Base-by-base conservation (phyloP, 768 basidiomycete genomes). In the Russula sp. region DNA sequence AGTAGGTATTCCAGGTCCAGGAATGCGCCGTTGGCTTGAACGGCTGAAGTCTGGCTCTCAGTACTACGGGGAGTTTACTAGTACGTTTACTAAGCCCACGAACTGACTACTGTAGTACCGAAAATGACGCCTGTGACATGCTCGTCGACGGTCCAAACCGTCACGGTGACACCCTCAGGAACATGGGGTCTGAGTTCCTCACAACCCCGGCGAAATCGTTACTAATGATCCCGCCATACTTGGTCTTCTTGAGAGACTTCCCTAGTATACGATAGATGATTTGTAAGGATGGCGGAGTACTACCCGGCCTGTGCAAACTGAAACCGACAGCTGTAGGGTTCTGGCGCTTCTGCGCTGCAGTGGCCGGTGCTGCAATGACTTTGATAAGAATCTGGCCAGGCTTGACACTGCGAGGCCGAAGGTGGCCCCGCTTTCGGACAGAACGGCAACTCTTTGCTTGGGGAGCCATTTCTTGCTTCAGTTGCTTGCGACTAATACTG, bases 151-250 rank as follows among this genome's bases (percentile, higher is more conserved):
- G 28, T n/a, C n/a, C n/a, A n/a, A n/a, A n/a, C n/a, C n/a, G n/a
- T n/a, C n/a, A n/a, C n/a, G n/a, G n/a, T n/a, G n/a, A n/a, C n/a
- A n/a, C n/a, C n/a, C n/a, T n/a, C n/a, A n/a, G n/a, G n/a, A n/a
- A n/a, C n/a, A n/a, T n/a, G n/a, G n/a, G n/a, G 49, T 8, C 69
- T 67, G 30, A 69, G 50, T 51, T 62, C 64, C 32, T 61, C 64
- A 69, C 67, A 0, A 51, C 54, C 18, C 69, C 67, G 10, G 67
- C 55, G 42, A 60, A 68, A 62, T 69, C 69, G n/a, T 51, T 42
- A 9, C 69, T 67, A 14, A 59, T 10, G 11, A 66, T 54, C 24
- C 28, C 57, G 18, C 64, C 67, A 22, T 57, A 61, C 48, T 34
- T 38, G 18, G 28, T 20, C 0, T 49, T 56, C 26, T 63, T 48